Percentiles rank a stretch among this genome's conserved stretches.
phyloP scores from a whole-genome alignment of 1,139 yeast species.

The Ogataea hybrid region DNA sequence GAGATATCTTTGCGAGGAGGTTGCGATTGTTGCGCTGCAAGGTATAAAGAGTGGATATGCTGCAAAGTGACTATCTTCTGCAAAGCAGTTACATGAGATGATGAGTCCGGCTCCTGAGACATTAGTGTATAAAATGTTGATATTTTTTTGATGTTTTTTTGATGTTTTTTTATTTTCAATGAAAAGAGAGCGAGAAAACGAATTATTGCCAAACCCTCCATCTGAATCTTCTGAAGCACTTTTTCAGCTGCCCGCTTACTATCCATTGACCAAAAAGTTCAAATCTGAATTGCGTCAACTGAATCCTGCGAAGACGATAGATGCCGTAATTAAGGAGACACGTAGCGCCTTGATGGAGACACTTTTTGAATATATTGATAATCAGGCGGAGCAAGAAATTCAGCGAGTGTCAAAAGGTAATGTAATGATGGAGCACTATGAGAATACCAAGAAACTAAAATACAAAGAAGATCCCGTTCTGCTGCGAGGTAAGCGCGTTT shows the following conservation, averaged over 20 bases:
- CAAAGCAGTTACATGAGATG: conserved; percentile 29
- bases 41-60: conserved; percentile 33
- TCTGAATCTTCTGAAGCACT: not conserved
- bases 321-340: conserved; percentile 11
- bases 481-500: conserved; percentile 11
- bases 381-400: conserved; percentile 14
- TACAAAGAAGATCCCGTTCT: conserved; percentile 16
- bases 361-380: conserved; percentile 17
- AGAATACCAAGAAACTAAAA: conserved; percentile 7
- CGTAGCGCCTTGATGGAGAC: conserved; percentile 13
- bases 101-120: conserved; percentile 29
- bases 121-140: conserved; percentile 7
- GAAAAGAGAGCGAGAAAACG: conserved; percentile 7
- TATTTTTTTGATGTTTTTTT: not conserved
- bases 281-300: conserved; percentile 13
- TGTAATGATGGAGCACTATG: conserved; percentile 17
- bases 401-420: conserved; percentile 12
- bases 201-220: not conserved
- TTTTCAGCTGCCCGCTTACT: conserved; percentile 22
- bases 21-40: conserved; percentile 31
- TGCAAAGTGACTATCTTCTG: conserved; percentile 35
- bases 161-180: not conserved
- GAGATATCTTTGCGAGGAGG: conserved; percentile 32
- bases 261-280: conserved; percentile 19
- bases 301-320: conserved; percentile 8